Percentiles rank a stretch among this genome's conserved stretches.
phyloP scores from a whole-genome alignment of 2,329 filamentous ascomycete species.

The Nemania serpens region DNA sequence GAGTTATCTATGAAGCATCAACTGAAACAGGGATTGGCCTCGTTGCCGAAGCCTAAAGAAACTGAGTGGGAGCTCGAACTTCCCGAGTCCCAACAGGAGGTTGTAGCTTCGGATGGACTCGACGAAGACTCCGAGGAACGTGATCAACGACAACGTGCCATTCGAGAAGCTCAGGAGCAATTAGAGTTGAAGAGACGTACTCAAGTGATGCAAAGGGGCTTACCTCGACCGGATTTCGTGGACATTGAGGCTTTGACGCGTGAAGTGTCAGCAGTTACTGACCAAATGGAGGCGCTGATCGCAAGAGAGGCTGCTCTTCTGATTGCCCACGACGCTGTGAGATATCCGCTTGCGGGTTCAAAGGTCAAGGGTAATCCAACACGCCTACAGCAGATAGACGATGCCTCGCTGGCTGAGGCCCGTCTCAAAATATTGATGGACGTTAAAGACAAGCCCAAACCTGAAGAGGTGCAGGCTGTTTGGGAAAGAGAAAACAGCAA shows the following conservation, averaged over 20 bases:
- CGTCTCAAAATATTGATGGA: constrained; percentile 78
- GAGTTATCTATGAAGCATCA: constrained; percentile 71
- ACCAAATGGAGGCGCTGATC: constrained; percentile 71
- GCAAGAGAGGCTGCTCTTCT: constrained; percentile 78
- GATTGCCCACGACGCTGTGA: constrained; percentile 79
- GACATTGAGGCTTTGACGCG: constrained; percentile 72
- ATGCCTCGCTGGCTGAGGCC: constrained; percentile 74
- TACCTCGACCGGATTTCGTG: constrained; percentile 77
- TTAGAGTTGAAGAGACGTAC: constrained; percentile 82
- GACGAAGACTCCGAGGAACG: constrained; percentile 70
- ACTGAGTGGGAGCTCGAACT: constrained; percentile 93
- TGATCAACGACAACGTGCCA: constrained; percentile 76
- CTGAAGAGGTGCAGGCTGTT: constrained; percentile 56
- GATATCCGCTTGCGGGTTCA: constrained; percentile 71
- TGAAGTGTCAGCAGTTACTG: constrained; percentile 61
- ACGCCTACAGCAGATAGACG: constrained; percentile 67
- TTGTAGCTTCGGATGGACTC: constrained; percentile 53
- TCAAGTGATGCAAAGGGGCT: constrained; percentile 83
- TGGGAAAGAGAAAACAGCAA: constrained; percentile 60
- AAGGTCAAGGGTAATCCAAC: constrained; percentile 66
- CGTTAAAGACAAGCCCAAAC: constrained; percentile 54
- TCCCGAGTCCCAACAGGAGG: constrained; percentile 78
- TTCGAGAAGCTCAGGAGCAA: constrained; percentile 73
- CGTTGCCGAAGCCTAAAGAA: constrained; percentile 90
- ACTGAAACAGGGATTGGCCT: constrained; percentile 74